phyloP scores from a whole-genome alignment of 441 rosid genomes.

The Eutrema salsugineum region DNA sequence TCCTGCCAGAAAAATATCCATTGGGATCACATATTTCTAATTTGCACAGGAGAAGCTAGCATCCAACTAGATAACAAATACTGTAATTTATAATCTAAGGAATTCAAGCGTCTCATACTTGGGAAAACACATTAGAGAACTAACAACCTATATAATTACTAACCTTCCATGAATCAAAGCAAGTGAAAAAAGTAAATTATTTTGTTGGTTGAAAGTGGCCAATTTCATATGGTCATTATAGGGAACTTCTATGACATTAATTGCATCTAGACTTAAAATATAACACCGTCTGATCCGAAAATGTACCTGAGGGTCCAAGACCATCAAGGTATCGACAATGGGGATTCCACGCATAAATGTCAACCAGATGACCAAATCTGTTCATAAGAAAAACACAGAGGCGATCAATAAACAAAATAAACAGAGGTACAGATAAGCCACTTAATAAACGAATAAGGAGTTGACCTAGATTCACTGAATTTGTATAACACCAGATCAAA shows the following conservation, averaged over 20 bases:
- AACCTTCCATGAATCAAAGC: neutral
- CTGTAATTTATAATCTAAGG: neutral
- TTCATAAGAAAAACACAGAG: constrained; percentile 7
- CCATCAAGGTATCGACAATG: constrained; percentile 93
- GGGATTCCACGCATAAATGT: constrained; percentile 86
- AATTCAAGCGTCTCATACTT: neutral
- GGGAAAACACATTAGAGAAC: neutral
- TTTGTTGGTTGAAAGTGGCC: neutral
- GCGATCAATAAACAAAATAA: neutral
- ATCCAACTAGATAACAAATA: neutral
- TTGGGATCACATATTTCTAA: neutral
- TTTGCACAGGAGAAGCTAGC: constrained; percentile 16
- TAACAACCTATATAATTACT: neutral
- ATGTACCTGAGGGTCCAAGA: constrained; percentile 85
- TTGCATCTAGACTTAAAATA: too few relatives aligned
- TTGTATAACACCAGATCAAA: constrained; percentile 1
- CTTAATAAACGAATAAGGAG: neutral
- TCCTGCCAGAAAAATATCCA: constrained; percentile 41
- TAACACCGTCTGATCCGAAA: too few relatives aligned
- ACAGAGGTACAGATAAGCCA: neutral
- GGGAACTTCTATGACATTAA: too few relatives aligned
- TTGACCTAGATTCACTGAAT: neutral
- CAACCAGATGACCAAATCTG: constrained; percentile 92
- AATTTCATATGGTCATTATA: neutral
- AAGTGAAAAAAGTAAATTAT: neutral